Evolutionary conservation across 1,284 basidiomycete species (phyloP).

Genomic region (Cronartium quercuum): DNA sequence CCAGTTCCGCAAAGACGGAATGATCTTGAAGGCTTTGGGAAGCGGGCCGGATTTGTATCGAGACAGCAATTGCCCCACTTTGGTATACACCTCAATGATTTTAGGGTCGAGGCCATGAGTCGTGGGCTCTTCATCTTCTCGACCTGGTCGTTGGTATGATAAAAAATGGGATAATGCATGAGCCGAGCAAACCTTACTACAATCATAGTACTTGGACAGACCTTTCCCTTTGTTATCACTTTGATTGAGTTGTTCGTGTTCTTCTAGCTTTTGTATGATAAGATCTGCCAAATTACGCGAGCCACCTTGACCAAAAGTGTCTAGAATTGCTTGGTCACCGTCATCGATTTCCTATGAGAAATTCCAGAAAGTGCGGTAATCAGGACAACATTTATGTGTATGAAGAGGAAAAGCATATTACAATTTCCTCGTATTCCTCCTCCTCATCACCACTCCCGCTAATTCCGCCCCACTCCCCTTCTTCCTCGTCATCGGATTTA

Average conservation of each 20-base stretch:
- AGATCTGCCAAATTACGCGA: constrained; percentile 86
- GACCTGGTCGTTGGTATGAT: constrained; percentile 11
- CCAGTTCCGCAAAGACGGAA: constrained; percentile 93
- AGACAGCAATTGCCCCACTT: constrained; percentile 77
- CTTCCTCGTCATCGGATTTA: background rate
- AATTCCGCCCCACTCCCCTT: background rate
- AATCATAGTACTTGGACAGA: constrained; percentile 55
- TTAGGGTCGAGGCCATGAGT: constrained; percentile 77
- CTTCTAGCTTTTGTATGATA: constrained; percentile 83
- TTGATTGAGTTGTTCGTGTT: constrained; percentile 55
- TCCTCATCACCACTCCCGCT: constrained; percentile 15
- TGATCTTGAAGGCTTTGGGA: constrained; percentile 97
- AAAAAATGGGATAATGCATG: constrained; percentile 46
- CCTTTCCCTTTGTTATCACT: constrained; percentile 5
- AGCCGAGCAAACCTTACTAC: constrained; percentile 47
- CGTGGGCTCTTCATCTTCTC: constrained; percentile 7
- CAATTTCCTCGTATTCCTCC: background rate
- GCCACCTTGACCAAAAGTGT: constrained; percentile 67
- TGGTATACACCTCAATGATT: constrained; percentile 89
- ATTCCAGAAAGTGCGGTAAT: background rate
- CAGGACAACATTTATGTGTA: background rate
- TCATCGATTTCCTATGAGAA: constrained; percentile 73
- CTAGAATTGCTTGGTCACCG: constrained; percentile 73
- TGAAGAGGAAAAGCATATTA: background rate
- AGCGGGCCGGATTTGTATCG: constrained; percentile 92